Evolutionary conservation across 2,329 filamentous ascomycete species (phyloP).

Genomic region (Huntiella moniliformis): DNA sequence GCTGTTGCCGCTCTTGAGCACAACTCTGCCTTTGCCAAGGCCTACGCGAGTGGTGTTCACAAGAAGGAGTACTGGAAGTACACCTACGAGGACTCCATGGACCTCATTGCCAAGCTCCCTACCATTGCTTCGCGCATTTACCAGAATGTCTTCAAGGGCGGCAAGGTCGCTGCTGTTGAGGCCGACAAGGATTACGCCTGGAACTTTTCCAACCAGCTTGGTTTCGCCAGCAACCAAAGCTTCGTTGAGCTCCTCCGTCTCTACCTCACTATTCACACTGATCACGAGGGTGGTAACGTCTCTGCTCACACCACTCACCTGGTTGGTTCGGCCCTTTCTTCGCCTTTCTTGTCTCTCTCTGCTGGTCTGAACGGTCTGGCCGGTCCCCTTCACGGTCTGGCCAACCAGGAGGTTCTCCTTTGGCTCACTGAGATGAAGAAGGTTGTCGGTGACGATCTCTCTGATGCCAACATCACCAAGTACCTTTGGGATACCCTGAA

Average conservation of each 20-base stretch:
- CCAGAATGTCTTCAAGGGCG: constrained; percentile 99
- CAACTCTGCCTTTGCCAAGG: constrained; percentile 93
- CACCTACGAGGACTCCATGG: constrained; percentile 99
- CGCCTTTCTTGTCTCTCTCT: constrained; percentile 87
- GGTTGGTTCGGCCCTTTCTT: constrained; percentile 90
- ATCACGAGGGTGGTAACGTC: constrained; percentile 99
- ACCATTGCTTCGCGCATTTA: constrained; percentile 97
- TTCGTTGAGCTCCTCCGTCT: constrained; percentile 97
- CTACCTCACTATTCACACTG: constrained; percentile 98
- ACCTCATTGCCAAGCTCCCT: constrained; percentile 97
- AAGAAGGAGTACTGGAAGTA: constrained; percentile 99
- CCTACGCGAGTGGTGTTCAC: constrained; percentile 96
- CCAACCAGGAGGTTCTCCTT: constrained; percentile 98
- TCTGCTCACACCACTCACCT: constrained; percentile 96
- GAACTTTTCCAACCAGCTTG: constrained; percentile 99
- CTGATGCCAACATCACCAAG: constrained; percentile 89
- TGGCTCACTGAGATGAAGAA: constrained; percentile 99
- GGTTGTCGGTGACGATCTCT: constrained; percentile 77
- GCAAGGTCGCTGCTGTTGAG: constrained; percentile 88
- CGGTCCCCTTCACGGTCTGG: constrained; percentile 93
- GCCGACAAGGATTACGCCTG: constrained; percentile 99
- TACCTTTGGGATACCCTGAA: constrained; percentile 99
- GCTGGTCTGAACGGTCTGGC: constrained; percentile 96
- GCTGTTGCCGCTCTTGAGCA: constrained; percentile 97
- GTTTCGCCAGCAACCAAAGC: constrained; percentile 85